Conservation (phyloP, 169 alveolate species). For the Plasmodium ovale region DNA sequence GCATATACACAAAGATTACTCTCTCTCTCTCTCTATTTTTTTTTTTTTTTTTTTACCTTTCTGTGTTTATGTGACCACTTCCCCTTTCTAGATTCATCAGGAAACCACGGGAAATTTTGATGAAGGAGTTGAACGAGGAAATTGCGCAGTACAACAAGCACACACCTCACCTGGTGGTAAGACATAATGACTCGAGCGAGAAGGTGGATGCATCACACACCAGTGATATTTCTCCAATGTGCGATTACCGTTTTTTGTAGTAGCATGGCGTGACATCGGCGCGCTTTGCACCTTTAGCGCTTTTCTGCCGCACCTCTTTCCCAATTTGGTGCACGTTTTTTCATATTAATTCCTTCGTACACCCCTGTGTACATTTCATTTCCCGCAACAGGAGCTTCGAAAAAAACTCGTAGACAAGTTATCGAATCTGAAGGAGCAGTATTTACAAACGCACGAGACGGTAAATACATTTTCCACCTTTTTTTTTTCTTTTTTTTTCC, state of each 20-base stretch:
- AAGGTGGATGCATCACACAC: too few species aligned
- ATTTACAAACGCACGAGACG: background rate
- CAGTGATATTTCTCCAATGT: too few species aligned
- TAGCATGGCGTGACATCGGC: background rate
- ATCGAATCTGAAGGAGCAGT: background rate
- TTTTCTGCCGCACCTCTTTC: background rate
- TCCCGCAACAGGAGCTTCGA: background rate
- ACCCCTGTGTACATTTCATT: too few species aligned
- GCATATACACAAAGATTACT: too few species aligned
- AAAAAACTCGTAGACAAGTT: background rate
- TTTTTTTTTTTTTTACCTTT: background rate
- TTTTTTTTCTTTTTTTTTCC: too few species aligned
- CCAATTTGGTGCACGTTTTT: background rate
- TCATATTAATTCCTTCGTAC: background rate
- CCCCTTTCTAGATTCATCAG: slow-evolving; percentile 25
- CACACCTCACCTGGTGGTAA: slow-evolving; percentile 33
- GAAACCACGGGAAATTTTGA: slow-evolving; percentile 17
- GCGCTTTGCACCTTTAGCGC: background rate
- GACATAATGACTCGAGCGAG: too few species aligned
- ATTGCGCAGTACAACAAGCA: slow-evolving; percentile 58
- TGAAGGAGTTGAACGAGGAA: slow-evolving; percentile 41
- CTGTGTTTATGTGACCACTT: background rate
- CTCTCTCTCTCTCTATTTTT: too few species aligned
- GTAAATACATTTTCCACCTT: background rate
- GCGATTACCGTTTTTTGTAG: too few species aligned